Conservation (phyloP, 805 yeast genomes). For the Metschnikowia kofuensis region DNA sequence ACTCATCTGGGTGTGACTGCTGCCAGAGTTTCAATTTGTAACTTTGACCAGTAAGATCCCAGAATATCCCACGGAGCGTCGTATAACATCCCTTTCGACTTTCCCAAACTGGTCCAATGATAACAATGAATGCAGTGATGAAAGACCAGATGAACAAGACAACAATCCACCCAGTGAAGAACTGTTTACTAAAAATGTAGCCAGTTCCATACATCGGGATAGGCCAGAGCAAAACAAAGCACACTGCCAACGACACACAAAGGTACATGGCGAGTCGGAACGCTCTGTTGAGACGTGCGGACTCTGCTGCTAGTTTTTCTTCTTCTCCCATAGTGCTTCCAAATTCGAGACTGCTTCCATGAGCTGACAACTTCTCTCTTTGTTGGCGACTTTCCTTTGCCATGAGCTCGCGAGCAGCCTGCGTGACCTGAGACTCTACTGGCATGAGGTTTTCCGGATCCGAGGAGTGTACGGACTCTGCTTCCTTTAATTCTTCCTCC, state of each 20-base stretch:
- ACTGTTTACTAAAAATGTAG: slow-evolving; percentile 68
- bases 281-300: slow-evolving; percentile 48
- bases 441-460: slow-evolving; percentile 29
- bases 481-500: slow-evolving; percentile 56
- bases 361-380: too few relatives aligned
- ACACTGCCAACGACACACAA: slow-evolving; percentile 58
- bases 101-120: slow-evolving; percentile 68
- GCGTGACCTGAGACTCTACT: slow-evolving; percentile 25
- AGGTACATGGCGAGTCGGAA: slow-evolving; percentile 59
- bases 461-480: slow-evolving; percentile 20
- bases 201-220: slow-evolving; percentile 89
- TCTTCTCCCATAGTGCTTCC: too few relatives aligned
- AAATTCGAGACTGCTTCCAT: too few relatives aligned
- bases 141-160: slow-evolving; percentile 83
- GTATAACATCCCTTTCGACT: slow-evolving; percentile 65
- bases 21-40: slow-evolving; percentile 76
- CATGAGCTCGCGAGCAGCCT: slow-evolving; percentile 37
- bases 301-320: slow-evolving; percentile 37
- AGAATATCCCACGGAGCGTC: slow-evolving; percentile 74
- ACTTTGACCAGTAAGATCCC: slow-evolving; percentile 80
- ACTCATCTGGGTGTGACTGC: slow-evolving; percentile 61
- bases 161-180: slow-evolving; percentile 86
- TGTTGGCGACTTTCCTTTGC: slow-evolving; percentile 18
- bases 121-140: slow-evolving; percentile 58
- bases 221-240: slow-evolving; percentile 77